These are phyloP conservation scores for Obelidium mucronatum DNA, from an alignment of 192 early-diverging fungal species.

Conservation along the genomic window DNA sequence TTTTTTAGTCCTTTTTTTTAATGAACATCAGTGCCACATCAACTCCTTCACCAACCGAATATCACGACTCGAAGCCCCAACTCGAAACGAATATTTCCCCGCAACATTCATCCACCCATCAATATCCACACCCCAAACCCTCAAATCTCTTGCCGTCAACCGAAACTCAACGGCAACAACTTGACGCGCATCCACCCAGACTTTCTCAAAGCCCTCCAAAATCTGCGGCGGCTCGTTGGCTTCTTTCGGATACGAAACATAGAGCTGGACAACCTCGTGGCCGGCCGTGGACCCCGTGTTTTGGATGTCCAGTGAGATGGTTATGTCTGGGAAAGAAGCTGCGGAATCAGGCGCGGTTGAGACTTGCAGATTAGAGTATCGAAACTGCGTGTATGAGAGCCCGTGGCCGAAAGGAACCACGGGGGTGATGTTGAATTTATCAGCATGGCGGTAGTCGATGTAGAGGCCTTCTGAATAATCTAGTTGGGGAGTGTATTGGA, in stretches of 20 bases:
- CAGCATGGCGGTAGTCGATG: slow-evolving; percentile 59
- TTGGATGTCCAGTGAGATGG: slow-evolving; percentile 17
- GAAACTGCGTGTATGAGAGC: slow-evolving; percentile 63
- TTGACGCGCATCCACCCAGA: slow-evolving; percentile 11
- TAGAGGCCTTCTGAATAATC: slow-evolving; percentile 53
- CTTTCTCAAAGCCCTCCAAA: slow-evolving; percentile 39
- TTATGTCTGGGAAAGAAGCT: background rate
- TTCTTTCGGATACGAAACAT: slow-evolving; percentile 35
- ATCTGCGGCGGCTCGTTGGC: slow-evolving; percentile 28
- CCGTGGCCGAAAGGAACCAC: slow-evolving; percentile 62
- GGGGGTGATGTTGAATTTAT: slow-evolving; percentile 47
- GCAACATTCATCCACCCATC: slow-evolving; percentile 22
- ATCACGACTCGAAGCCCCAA: slow-evolving; percentile 36
- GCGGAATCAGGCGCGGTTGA: background rate
- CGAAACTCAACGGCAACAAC: slow-evolving; percentile 9
- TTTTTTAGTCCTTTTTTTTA: too few relatives aligned
- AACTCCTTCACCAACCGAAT: background rate
- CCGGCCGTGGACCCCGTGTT: slow-evolving; percentile 24
- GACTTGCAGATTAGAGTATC: slow-evolving; percentile 40
- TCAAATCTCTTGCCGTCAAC: slow-evolving; percentile 8
- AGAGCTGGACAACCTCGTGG: slow-evolving; percentile 47
- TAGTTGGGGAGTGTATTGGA: slow-evolving; percentile 41
- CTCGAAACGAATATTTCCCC: slow-evolving; percentile 16
- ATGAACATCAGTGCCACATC: background rate
- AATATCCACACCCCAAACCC: slow-evolving; percentile 15